These are phyloP conservation scores for Coemansia sp. DNA, from an alignment of 192 early-diverging fungal genomes.

Conservation along the genomic window DNA sequence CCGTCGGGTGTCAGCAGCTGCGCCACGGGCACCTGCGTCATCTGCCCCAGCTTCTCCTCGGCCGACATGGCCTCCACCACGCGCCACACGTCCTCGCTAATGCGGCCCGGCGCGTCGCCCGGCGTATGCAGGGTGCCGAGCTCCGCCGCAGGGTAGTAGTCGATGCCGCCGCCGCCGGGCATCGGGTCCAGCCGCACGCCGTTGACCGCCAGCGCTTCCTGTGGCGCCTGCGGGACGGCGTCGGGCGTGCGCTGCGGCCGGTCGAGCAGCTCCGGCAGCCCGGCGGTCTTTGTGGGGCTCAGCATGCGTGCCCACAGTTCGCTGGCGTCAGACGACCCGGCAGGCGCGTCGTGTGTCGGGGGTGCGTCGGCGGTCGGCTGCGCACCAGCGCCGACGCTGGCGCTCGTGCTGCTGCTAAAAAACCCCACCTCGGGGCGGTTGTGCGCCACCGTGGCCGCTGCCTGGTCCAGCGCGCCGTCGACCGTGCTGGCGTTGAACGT, in stretches of 20 bases:
- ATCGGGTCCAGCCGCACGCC: conserved; percentile 22
- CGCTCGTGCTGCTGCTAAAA: neutral
- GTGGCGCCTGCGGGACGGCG: neutral
- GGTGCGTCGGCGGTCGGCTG: neutral
- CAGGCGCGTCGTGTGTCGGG: neutral
- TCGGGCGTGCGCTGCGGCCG: conserved; percentile 1
- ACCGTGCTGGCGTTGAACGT: conserved; percentile 4
- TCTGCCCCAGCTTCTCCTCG: conserved; percentile 61
- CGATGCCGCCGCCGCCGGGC: conserved; percentile 8
- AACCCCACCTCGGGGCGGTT: neutral
- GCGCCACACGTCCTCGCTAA: conserved; percentile 49
- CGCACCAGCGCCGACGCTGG: neutral
- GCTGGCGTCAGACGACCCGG: no score
- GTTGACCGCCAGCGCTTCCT: neutral
- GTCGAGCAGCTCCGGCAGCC: conserved; percentile 24
- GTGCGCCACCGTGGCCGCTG: neutral
- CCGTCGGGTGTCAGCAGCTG: conserved; percentile 52
- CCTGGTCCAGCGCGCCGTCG: neutral
- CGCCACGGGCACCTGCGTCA: conserved; percentile 62
- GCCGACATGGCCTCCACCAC: conserved; percentile 53
- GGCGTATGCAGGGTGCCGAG: neutral
- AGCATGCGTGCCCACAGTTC: conserved; percentile 29
- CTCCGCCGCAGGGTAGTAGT: conserved; percentile 16
- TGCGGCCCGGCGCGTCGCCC: conserved; percentile 16
- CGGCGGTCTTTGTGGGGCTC: conserved; percentile 25